phyloP scores from a whole-genome alignment of 2,329 filamentous ascomycete genomes.

The Pleoardoris graminearum region DNA sequence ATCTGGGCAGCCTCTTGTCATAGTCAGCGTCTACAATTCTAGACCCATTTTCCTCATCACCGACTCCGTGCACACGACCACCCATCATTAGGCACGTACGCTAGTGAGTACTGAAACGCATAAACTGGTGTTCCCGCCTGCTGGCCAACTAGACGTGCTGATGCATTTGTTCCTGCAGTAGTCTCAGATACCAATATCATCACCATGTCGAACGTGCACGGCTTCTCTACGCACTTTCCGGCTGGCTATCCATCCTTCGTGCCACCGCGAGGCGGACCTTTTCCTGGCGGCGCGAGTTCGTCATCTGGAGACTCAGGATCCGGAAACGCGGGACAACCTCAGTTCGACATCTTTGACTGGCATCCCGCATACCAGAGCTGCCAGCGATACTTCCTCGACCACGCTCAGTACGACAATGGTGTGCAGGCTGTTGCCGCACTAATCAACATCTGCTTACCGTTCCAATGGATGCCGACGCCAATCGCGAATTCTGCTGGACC shows the following conservation, averaged over 20 bases:
- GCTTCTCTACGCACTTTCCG: conserved; percentile 38
- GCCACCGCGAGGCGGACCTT: conserved; percentile 30
- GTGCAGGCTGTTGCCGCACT: conserved; percentile 89
- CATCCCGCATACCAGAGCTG: conserved; percentile 89
- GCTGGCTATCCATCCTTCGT: conserved; percentile 39
- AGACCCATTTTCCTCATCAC: conserved; percentile 1
- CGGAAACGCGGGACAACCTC: conserved; percentile 30
- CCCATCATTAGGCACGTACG: neutral
- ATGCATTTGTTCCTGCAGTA: conserved; percentile 36
- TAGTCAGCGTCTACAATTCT: conserved; percentile 6
- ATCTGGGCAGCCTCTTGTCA: conserved; percentile 6
- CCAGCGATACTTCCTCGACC: conserved; percentile 86
- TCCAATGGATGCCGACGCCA: conserved; percentile 66
- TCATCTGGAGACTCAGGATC: conserved; percentile 29
- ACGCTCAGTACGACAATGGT: conserved; percentile 79
- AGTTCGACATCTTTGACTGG: conserved; percentile 88
- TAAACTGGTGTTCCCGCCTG: conserved; percentile 21
- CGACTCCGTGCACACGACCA: neutral
- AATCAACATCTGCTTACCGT: conserved; percentile 89
- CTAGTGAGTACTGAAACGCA: conserved; percentile 26
- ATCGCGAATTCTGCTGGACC: conserved; percentile 45
- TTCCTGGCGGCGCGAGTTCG: conserved; percentile 30
- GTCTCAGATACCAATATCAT: conserved; percentile 8
- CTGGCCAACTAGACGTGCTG: conserved; percentile 27
- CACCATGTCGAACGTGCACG: conserved; percentile 33